Percentiles rank a stretch among this genome's conserved stretches.
phyloP scores from a whole-genome alignment of 108 stramenopile genomes.

The Cylindrotheca closterium region DNA sequence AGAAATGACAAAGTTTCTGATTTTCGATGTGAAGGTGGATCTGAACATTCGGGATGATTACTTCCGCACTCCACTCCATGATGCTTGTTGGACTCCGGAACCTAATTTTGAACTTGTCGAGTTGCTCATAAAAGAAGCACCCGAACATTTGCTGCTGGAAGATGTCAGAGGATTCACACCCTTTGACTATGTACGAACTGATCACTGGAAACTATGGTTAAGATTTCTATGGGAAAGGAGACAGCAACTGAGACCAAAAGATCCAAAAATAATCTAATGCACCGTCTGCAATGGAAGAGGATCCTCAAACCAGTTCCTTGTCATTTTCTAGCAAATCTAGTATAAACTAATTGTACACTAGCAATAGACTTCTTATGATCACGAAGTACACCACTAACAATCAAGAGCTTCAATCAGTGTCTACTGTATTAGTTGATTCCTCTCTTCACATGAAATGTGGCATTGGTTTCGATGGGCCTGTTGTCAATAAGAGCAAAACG shows the following conservation, averaged over 20 bases:
- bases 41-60: constrained; percentile 47
- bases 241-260: constrained; percentile 6
- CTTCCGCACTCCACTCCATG: constrained; percentile 56
- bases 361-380: too few species aligned
- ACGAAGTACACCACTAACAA: too few species aligned
- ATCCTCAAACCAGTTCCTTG: too few species aligned
- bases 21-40: constrained; percentile 18
- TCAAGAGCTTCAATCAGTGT: too few species aligned
- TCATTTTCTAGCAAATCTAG: too few species aligned
- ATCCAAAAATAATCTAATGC: too few species aligned
- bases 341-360: too few species aligned
- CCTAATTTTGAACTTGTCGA: constrained; percentile 49
- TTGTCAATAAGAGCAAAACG: too few species aligned
- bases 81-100: constrained; percentile 57
- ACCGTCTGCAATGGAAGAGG: too few species aligned
- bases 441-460: too few species aligned
- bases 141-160: constrained; percentile 54
- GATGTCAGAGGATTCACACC: constrained; percentile 79
- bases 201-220: constrained; percentile 49
- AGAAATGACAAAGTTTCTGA: constrained; percentile 37
- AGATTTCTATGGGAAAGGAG: constrained; percentile 26
- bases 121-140: constrained; percentile 23
- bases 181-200: constrained; percentile 72
- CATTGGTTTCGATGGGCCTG: too few species aligned
- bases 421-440: too few species aligned